These are phyloP conservation scores for Tephrocybe sp. DNA, from an alignment of 768 basidiomycete genomes.

Conservation along the genomic window DNA sequence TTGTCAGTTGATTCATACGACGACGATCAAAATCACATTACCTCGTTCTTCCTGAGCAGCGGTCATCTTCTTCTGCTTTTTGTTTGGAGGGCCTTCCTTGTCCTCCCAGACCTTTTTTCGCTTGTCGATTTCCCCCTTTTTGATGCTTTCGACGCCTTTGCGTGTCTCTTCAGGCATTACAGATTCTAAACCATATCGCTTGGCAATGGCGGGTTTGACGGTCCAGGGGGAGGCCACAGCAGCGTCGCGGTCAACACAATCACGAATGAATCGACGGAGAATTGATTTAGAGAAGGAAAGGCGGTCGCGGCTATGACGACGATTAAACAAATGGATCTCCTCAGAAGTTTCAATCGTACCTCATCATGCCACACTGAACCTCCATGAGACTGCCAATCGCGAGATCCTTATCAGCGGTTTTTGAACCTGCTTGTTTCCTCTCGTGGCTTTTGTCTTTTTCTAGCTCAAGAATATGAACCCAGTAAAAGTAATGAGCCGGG, in stretches of 20 bases:
- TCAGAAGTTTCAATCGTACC: conserved; percentile 40
- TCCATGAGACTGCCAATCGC: conserved; percentile 80
- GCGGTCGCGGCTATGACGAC: conserved; percentile 77
- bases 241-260: conserved; percentile 90
- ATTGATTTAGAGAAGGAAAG: conserved; percentile 96
- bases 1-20: conserved; percentile 16
- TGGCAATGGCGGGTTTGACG: conserved; percentile 83
- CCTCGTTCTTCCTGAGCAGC: conserved; percentile 75
- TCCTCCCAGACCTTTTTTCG: conserved; percentile 90
- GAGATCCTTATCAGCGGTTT: conserved; percentile 53
- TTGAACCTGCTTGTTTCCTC: conserved; percentile 52
- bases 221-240: conserved; percentile 95
- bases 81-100: conserved; percentile 77
- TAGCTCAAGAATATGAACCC: conserved; percentile 80
- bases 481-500: conserved; percentile 82
- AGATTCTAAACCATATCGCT: conserved; percentile 79
- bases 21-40: conserved; percentile 26
- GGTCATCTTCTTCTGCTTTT: conserved; percentile 79
- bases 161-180: conserved; percentile 86
- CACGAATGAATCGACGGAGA: conserved; percentile 92
- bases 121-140: conserved; percentile 89
- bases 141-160: conserved; percentile 73
- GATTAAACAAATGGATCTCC: background rate
- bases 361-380: conserved; percentile 76
- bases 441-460: conserved; percentile 66